Conservation (phyloP, 768 basidiomycete genomes). For the Sarcodon aspratus region DNA sequence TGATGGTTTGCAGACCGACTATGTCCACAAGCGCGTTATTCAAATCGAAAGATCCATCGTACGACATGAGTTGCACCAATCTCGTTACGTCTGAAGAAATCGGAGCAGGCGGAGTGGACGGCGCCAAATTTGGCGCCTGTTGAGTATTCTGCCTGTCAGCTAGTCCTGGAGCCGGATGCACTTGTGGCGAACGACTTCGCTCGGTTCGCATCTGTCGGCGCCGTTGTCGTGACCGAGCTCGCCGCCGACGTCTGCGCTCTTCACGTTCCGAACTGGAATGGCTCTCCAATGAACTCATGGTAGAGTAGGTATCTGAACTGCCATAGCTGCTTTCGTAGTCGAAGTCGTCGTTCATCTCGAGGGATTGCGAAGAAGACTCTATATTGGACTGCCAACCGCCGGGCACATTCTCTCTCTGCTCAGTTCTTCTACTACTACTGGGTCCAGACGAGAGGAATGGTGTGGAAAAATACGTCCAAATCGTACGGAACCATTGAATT, state of each 20-base stretch:
- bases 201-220: constrained; percentile 20
- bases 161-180: constrained; percentile 7
- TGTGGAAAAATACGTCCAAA: not conserved
- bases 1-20: constrained; percentile 22
- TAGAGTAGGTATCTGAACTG: constrained; percentile 29
- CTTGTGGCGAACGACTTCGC: constrained; percentile 12
- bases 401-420: not conserved
- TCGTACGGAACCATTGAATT: not conserved
- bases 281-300: constrained; percentile 35
- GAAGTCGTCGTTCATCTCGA: not conserved
- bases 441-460: not conserved
- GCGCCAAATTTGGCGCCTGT: constrained; percentile 22
- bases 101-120: constrained; percentile 6
- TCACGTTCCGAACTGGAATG: constrained; percentile 17
- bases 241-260: not conserved
- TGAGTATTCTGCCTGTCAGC: constrained; percentile 7
- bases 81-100: constrained; percentile 18
- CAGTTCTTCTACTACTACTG: not conserved
- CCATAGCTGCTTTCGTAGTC: constrained; percentile 17
- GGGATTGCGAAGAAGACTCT: not conserved
- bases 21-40: constrained; percentile 20
- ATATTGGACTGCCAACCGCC: not conserved
- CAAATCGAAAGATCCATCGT: constrained; percentile 38
- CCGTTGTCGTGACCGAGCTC: constrained; percentile 11
- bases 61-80: constrained; percentile 27